Evolutionary conservation across 1,139 yeast species (phyloP), one percentile per base, ranked within the genome.

Genomic region (Nakaseomyces delphensis): DNA sequence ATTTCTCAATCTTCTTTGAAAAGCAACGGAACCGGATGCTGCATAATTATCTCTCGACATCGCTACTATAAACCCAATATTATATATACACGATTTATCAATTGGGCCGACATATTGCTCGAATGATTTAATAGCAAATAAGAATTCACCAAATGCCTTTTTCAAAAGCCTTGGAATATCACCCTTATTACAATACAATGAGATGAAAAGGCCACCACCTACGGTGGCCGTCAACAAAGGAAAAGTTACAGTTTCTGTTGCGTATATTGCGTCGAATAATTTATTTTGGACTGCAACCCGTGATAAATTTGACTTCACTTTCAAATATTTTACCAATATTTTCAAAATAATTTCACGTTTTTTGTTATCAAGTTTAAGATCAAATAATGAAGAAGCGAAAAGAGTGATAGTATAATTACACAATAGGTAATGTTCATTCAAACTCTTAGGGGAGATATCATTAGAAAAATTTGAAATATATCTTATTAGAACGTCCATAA

Each of bases 1-100:
- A 48, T 71, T 71, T 52, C 76, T 68, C 45, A 83, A 66, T 46
- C 77, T 73, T 56, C 84, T 83, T 56, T 84, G 91, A 24, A 83
- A 69, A 0, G 94, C 87, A 14, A 83, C 83, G 23, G 80, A 74
- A n/a, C 94, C 91, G 0, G 91, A 80, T 41, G 83, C 78, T 3
- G 80, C 76, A 25, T 73, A 67, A 25, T 68, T 74, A 48, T 81
- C 87, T n/a, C 73, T 63, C 8, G 77, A 64, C 43, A 82, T 68
- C 8, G 67, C 63, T 29, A 62, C 55, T 43, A 77, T 74, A 6
- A 84, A 70, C 3, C 69, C 74, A 0, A 67, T 45, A 47, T 74
- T 73, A 23, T 66, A 60, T 4, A 56, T 54, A 39, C 46, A 46
- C 45, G 55, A 38, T 30, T 44, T 39, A 40, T 51, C 48, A 27